Base-by-base conservation (phyloP, 805 yeast genomes). In the Ogataea salicorniae region DNA sequence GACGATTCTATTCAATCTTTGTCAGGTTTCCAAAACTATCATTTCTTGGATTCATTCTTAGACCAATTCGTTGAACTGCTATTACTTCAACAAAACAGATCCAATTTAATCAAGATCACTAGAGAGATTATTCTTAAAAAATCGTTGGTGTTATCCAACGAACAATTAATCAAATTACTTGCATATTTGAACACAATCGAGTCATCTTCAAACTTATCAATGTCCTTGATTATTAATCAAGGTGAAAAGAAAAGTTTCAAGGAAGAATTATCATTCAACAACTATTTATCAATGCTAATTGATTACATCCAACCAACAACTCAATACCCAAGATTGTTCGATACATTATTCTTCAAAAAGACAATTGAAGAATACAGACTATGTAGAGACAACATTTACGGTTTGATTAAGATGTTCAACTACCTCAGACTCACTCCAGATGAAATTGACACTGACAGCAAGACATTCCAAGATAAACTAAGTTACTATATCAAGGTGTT, bases 331-430 rank as follows among this genome's bases (percentile, higher is more conserved):
- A 34, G 47, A 3, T 35, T 67, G 29, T 46, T 61, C 42, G 47
- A 48, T n/a, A 52, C 64, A 6, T 43, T 49, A 6, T 55, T 64
- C 29, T 67, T 64, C 55, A 65, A 59, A 43, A 36, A 43, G 34
- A 55, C 62, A 4, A 55, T 66, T 43, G 70, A 68, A 53, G 62
- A 65, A 43, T 68, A 63, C 51, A 58, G 71, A 49, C 50, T 68
- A 39, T 45, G 61, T 17, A 58, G 46, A 34, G 71, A 67, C 46
- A 68, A 66, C 48, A 56, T 67, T 23, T 67, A 67, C 51, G 71
- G 70, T 1, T 56, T 68, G 34, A 57, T 63, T 48, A 63, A 63
- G 47, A 54, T 61, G 17, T 53, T 66, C 39, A 52, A 53, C 7
- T 42, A 41, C 26, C 16, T 55, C 31, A 23, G n/a, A 11, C n/a